Base-by-base conservation (phyloP, 2,329 filamentous ascomycete species). In the Beauveria pseudobassiana region DNA sequence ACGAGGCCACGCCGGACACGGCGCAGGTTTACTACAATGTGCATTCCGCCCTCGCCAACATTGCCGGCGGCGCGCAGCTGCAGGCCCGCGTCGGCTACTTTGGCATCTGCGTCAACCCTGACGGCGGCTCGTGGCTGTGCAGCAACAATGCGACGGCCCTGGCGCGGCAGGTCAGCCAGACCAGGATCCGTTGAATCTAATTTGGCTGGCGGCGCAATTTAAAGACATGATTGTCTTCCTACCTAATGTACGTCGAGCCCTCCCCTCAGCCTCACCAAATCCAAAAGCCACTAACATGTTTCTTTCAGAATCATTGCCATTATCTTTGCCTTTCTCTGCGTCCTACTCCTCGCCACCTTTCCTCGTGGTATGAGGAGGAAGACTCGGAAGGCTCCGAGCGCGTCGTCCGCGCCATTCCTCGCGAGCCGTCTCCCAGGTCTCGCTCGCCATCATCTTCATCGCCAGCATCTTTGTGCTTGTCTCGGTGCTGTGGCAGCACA, bases 221-320 rank as follows among this genome's bases (percentile, higher is more conserved):
- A 98, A 98, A 76, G 92, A 98, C 75, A 93, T 93, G 77, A 95
- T 99, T 73, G 93, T 99, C 50, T 99, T 99, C 95, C 10, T 99
- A 98, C 72, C 79, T 99, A 22, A 88, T 99, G 89, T 95, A 75
- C 80, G 90, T 80, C 18, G 20, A 22, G n/a, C 10, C 30, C 30
- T 3, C 10, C 30, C 30, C 30, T 8, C 4, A 4, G 24, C 14
- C 48, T 20, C 18, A 18, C 18, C 18, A 12, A 26, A 49, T 12
- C 8, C 43, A 49, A 7, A 48, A 38, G 22, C 14, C 52, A 12
- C 68, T 69, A 61, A 69, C 26, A 24, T 14, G 9, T 4, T 49
- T 5, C 22, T 7, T 20, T 30, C 67, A 95, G 91, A 66, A 99
- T 99, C 79, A 93, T 99, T 71, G 95, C 95, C 71, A 93, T 98